phyloP scores from a whole-genome alignment of 106 monocot species.

The Narthecium ossifragum region DNA sequence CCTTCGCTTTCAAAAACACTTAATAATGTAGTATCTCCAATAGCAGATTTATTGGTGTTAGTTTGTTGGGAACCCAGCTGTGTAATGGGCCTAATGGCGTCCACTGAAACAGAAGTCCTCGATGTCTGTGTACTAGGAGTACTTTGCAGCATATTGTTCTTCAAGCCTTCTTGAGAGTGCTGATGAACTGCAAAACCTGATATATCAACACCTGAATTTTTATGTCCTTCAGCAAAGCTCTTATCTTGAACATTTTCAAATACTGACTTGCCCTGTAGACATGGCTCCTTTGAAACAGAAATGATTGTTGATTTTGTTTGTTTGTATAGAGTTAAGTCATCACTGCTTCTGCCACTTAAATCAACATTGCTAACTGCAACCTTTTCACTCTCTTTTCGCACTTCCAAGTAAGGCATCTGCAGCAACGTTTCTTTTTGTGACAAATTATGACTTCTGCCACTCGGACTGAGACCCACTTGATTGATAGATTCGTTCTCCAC shows the following conservation, averaged over 20 bases:
- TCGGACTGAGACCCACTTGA: slow-evolving; percentile 1
- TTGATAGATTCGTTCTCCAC: slow-evolving; percentile 5
- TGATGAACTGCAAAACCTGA: not conserved
- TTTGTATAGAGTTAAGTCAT: not conserved
- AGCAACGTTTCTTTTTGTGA: slow-evolving; percentile 12
- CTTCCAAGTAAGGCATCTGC: slow-evolving; percentile 5
- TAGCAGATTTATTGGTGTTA: not conserved
- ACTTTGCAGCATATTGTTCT: not conserved
- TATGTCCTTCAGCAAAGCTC: not conserved
- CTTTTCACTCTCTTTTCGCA: slow-evolving; percentile 7
- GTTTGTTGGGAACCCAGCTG: too few relatives aligned
- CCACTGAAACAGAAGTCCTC: not conserved
- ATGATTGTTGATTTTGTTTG: not conserved
- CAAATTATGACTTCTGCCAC: slow-evolving; percentile 10
- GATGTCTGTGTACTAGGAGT: slow-evolving; percentile 7
- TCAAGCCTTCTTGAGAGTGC: slow-evolving; percentile 1
- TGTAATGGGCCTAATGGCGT: too few relatives aligned
- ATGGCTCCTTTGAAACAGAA: slow-evolving; percentile 3
- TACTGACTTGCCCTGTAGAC: not conserved
- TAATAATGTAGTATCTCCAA: slow-evolving; percentile 5
- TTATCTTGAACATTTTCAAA: slow-evolving; percentile 4
- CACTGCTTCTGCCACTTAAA: not conserved
- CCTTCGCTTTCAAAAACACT: slow-evolving; percentile 12
- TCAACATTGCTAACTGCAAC: not conserved
- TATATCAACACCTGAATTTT: not conserved